Percentiles rank a stretch among this genome's conserved stretches.
Conservation (phyloP, 1,139 yeast genomes). For the Candida frijolesensis region DNA sequence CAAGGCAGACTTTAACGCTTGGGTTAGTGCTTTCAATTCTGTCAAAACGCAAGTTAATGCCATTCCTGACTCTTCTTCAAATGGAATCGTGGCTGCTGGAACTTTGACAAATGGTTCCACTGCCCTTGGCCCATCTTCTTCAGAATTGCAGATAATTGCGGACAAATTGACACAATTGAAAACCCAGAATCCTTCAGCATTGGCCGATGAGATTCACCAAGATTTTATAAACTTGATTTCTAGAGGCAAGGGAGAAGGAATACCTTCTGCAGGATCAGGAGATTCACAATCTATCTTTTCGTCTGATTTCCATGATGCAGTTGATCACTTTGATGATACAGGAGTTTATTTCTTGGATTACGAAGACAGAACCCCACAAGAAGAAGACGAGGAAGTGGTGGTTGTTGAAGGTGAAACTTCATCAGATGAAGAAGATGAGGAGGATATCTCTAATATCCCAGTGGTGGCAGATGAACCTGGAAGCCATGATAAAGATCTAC, state of each 20-base stretch:
- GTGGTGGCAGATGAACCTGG: slow-evolving; percentile 5
- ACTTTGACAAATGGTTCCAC: neutral
- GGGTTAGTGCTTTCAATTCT: slow-evolving; percentile 78
- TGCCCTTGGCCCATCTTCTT: slow-evolving; percentile 7
- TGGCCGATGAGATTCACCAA: slow-evolving; percentile 15
- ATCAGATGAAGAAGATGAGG: slow-evolving; percentile 23
- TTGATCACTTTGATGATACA: slow-evolving; percentile 49
- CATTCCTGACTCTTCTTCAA: slow-evolving; percentile 5
- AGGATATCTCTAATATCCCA: slow-evolving; percentile 5
- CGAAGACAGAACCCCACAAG: slow-evolving; percentile 11
- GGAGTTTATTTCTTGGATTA: slow-evolving; percentile 40
- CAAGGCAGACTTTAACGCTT: slow-evolving; percentile 66
- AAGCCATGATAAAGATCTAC: slow-evolving; percentile 10
- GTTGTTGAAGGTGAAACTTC: slow-evolving; percentile 11
- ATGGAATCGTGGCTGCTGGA: neutral
- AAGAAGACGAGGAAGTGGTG: slow-evolving; percentile 18
- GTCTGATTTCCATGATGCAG: slow-evolving; percentile 68
- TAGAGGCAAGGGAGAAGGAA: slow-evolving; percentile 8
- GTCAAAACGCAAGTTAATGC: slow-evolving; percentile 29
- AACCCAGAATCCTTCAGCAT: slow-evolving; percentile 14
- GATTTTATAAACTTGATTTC: slow-evolving; percentile 14
- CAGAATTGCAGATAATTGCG: slow-evolving; percentile 21
- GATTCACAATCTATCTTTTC: slow-evolving; percentile 35
- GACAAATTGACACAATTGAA: slow-evolving; percentile 27
- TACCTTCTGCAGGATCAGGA: slow-evolving; percentile 11